These are phyloP conservation scores for Melianthus villosus DNA, from an alignment of 441 rosid species.

Conservation along the genomic window DNA sequence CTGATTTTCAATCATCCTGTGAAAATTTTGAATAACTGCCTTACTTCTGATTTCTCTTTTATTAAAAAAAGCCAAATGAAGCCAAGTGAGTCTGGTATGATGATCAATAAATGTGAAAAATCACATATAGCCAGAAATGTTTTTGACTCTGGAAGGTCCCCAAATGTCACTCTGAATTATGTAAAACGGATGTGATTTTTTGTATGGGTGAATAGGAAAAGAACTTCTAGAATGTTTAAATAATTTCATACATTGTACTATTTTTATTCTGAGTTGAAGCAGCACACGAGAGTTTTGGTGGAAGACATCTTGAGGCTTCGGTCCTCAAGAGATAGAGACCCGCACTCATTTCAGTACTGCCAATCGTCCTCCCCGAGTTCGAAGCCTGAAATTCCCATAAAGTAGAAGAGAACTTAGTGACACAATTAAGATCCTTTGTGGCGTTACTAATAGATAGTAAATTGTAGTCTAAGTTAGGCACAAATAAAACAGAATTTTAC, in stretches of 20 bases:
- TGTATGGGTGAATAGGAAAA: not conserved
- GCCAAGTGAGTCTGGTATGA: not conserved
- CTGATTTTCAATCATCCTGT: not conserved
- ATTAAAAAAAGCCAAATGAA: too few species aligned
- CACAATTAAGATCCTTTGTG: not conserved
- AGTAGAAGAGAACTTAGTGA: not conserved
- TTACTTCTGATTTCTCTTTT: not conserved
- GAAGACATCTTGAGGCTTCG: not conserved
- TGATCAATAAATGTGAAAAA: not conserved
- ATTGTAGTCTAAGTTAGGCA: not conserved
- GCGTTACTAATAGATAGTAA: not conserved
- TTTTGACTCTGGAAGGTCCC: not conserved
- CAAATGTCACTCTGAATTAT: slow-evolving; percentile 1
- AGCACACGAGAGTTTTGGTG: not conserved
- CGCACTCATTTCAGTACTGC: not conserved
- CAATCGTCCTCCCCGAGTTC: not conserved
- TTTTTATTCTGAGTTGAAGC: not conserved
- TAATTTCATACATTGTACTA: too few species aligned
- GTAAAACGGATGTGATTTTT: not conserved
- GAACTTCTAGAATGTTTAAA: not conserved
- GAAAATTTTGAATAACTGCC: not conserved
- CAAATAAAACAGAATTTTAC: not conserved
- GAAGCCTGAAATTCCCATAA: not conserved
- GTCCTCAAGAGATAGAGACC: not conserved
- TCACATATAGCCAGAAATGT: not conserved